phyloP scores from a whole-genome alignment of 169 alveolate genomes.

The Plasmodium gallinaceum region DNA sequence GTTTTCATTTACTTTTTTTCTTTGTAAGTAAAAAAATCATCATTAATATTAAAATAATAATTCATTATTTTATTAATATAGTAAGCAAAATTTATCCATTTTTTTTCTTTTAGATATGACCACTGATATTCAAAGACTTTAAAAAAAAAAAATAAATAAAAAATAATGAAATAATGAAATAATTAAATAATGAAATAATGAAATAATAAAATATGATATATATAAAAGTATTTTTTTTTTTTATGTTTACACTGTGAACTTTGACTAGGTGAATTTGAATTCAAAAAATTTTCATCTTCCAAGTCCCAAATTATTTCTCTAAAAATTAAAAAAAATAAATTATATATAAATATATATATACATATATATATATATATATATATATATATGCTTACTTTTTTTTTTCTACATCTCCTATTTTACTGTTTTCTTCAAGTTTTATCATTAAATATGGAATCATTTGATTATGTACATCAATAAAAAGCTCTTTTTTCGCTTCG shows the following conservation, averaged over 20 bases:
- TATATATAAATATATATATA: slow-evolving; percentile 3
- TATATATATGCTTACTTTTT: not conserved
- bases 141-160: slow-evolving; percentile 4
- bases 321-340: slow-evolving; percentile 1
- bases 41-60: slow-evolving; percentile 65
- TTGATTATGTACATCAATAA: slow-evolving; percentile 63
- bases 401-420: slow-evolving; percentile 33
- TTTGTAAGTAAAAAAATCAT: slow-evolving; percentile 73
- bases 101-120: slow-evolving; percentile 72
- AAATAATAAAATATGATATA: no score
- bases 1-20: slow-evolving; percentile 61
- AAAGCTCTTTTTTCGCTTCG: slow-evolving; percentile 28
- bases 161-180: no score
- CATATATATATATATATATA: not conserved
- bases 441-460: slow-evolving; percentile 54
- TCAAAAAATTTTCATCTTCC: slow-evolving; percentile 69
- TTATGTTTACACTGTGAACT: slow-evolving; percentile 40
- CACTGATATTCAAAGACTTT: slow-evolving; percentile 73
- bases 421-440: slow-evolving; percentile 29
- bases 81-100: slow-evolving; percentile 61
- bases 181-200: not conserved
- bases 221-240: not conserved
- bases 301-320: slow-evolving; percentile 74
- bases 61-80: slow-evolving; percentile 64
- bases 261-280: slow-evolving; percentile 63